Base-by-base conservation (phyloP, 2,329 filamentous ascomycete genomes). In the Calonectria pteridis region DNA sequence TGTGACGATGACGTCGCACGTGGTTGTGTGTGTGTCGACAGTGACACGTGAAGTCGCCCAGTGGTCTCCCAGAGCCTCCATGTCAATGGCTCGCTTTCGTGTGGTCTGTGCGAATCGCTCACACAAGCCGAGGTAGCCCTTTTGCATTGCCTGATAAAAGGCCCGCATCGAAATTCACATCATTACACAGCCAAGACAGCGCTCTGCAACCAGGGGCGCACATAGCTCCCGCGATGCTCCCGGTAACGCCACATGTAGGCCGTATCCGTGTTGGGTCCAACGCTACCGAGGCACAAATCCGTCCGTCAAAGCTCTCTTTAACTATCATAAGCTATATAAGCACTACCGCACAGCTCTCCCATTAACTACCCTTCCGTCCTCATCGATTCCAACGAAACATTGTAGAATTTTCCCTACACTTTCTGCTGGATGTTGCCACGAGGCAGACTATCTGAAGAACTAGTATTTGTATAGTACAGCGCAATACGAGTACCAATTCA, bases 401-500 rank as follows among this genome's bases (percentile, higher is more conserved):
- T 29, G 50, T 67, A 50, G 58, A 65, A 66, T 53, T 68, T 58
- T 7, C 18, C 31, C 49, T 63, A 43, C 69, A 55, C 65, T 69
- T 37, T 55, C 64, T 70, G 69, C 70, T 63, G 68, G 67, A 72
- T 73, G 59, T 72, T 72, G 75, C 74, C 75, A 79, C 69, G 73
- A 78, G 77, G 76, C 78, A 76, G 69, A 75, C 77, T 75, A 72
- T 77, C 77, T 80, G 77, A 75, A 65, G 69, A 71, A 75, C 73
- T 77, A 79, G 63, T 74, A 73, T 73, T 70, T 78, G 75, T 81
- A 81, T 81, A 75, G 67, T 82, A 82, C 78, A 82, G 73, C 70
- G 77, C 73, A 67, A 73, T 46, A 69, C 58, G 71, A 75, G 29
- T 67, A 77, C 65, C 71, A 74, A 65, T 73, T 79, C 78, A 67